Percentiles rank a stretch among this genome's conserved stretches.
Conservation (phyloP, 2,329 filamentous ascomycete genomes). For the Hymenoscyphus fructigenus region DNA sequence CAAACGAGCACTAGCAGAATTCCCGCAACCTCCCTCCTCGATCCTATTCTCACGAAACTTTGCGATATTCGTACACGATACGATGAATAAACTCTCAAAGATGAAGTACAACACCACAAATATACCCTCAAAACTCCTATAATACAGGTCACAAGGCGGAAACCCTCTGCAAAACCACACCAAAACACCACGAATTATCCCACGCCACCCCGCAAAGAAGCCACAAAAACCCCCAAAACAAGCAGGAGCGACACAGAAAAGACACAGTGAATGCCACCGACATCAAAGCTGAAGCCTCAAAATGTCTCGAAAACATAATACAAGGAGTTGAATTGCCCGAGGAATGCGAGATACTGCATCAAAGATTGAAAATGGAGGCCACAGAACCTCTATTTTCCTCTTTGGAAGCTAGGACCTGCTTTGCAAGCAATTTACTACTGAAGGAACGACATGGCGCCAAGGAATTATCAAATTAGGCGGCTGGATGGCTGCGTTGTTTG, state of each 20-base stretch:
- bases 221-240: neutral
- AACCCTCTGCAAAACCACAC: too few species aligned
- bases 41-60: too few species aligned
- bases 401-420: neutral
- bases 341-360: neutral
- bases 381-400: neutral
- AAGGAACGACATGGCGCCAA: neutral
- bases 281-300: neutral
- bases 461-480: neutral
- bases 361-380: neutral
- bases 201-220: neutral
- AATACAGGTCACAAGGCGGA: too few species aligned
- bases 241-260: neutral
- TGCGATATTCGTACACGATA: too few species aligned
- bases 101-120: too few species aligned
- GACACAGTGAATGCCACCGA: neutral
- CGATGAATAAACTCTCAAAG: too few species aligned
- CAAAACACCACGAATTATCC: neutral
- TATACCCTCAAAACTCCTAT: too few species aligned
- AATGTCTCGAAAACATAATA: neutral
- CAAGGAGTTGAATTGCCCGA: neutral
- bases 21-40: too few species aligned
- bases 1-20: too few species aligned
- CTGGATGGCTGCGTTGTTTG: neutral
- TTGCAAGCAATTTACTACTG: neutral